phyloP scores from a whole-genome alignment of 129 eudicot genomes.

The Flaveria robusta region DNA sequence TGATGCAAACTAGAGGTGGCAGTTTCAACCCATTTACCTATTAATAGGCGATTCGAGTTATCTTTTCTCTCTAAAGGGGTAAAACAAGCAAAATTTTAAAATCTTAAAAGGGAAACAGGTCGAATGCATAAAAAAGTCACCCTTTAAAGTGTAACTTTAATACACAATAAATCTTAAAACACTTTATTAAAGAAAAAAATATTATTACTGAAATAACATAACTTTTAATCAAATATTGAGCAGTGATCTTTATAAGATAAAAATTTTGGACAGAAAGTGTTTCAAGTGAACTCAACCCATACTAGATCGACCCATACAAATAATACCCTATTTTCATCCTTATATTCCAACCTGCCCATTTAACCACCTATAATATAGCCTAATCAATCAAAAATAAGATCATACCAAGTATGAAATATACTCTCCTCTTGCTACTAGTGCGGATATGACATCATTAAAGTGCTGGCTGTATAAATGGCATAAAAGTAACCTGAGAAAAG shows the following conservation, averaged over 20 bases:
- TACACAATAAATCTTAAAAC: neutral
- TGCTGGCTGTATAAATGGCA: slow-evolving; percentile 14
- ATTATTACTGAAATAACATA: neutral
- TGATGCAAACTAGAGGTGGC: neutral
- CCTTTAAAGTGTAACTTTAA: neutral
- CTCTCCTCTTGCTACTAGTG: neutral
- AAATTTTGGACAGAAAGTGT: neutral
- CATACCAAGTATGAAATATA: neutral
- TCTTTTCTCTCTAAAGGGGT: neutral
- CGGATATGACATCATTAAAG: neutral
- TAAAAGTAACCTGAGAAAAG: slow-evolving; percentile 78
- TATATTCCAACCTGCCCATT: neutral
- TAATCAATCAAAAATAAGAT: slow-evolving; percentile 3
- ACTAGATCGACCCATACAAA: neutral
- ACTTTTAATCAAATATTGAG: neutral
- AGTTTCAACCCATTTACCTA: neutral
- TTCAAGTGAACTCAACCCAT: neutral
- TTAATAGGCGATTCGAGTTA: neutral
- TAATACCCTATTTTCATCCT: neutral
- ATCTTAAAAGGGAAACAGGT: neutral
- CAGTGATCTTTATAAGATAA: neutral
- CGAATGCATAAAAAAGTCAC: neutral
- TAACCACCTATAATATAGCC: neutral
- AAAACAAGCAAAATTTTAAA: neutral
- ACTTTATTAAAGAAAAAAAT: neutral